A percentile compares a stretch with the other conserved stretches of the same genome.
These are phyloP conservation scores for Botryotinia globosa DNA, from an alignment of 2,329 filamentous ascomycete genomes.

Conservation along the genomic window DNA sequence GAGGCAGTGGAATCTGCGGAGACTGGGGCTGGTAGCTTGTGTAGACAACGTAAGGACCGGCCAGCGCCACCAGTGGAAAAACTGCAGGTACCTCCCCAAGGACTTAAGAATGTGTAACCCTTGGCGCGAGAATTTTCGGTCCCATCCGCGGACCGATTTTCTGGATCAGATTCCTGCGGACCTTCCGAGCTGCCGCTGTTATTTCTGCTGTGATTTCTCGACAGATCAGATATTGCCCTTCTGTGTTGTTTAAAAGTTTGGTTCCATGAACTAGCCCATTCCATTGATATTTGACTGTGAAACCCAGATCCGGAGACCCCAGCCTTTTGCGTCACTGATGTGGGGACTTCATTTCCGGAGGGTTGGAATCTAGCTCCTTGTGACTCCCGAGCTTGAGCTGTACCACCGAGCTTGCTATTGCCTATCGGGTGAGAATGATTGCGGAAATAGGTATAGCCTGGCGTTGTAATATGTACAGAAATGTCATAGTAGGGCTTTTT, in stretches of 20 bases:
- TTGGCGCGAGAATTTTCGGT: conserved; percentile 33
- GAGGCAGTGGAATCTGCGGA: conserved; percentile 23
- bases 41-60: conserved; percentile 70
- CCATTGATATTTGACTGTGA: conserved; percentile 56
- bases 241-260: conserved; percentile 31
- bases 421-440: conserved; percentile 15
- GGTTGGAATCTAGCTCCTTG: not conserved
- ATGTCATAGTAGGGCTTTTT: conserved; percentile 43
- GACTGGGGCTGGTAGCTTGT: conserved; percentile 56
- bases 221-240: conserved; percentile 32
- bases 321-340: conserved; percentile 9
- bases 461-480: conserved; percentile 36
- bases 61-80: conserved; percentile 78
- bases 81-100: conserved; percentile 84
- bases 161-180: conserved; percentile 13
- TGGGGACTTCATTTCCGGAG: conserved; percentile 13
- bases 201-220: conserved; percentile 23
- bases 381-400: not conserved
- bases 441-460: conserved; percentile 38
- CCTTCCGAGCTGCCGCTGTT: conserved; percentile 25
- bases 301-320: conserved; percentile 40
- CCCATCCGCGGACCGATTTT: conserved; percentile 15
- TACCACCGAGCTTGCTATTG: conserved; percentile 17
- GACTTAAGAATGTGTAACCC: conserved; percentile 77
- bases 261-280: conserved; percentile 35